phyloP scores from a whole-genome alignment of 2,329 filamentous ascomycete genomes.

The Phialophora chinensis region DNA sequence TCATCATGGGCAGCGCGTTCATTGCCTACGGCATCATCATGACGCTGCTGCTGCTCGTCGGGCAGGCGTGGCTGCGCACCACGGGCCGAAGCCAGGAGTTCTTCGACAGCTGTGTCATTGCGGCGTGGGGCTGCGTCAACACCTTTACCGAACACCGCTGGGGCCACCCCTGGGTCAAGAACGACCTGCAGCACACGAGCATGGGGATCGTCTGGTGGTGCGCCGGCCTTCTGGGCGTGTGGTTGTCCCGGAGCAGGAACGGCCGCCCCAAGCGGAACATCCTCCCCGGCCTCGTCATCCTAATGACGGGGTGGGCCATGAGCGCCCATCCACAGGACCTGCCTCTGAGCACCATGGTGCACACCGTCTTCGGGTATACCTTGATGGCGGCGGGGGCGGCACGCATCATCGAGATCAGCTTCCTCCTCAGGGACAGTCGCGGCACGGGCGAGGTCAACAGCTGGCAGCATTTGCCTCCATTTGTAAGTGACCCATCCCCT shows the following conservation, averaged over 20 bases:
- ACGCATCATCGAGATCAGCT: conserved; percentile 88
- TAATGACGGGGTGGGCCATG: conserved; percentile 96
- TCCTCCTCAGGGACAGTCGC: conserved; percentile 77
- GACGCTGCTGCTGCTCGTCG: conserved; percentile 83
- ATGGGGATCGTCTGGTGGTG: conserved; percentile 99
- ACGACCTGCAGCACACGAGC: conserved; percentile 96
- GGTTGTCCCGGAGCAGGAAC: conserved; percentile 83
- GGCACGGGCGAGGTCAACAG: conserved; percentile 73
- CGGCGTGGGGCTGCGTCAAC: conserved; percentile 94
- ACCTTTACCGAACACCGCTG: conserved; percentile 98
- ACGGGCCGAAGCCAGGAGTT: conserved; percentile 93
- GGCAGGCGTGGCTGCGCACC: conserved; percentile 82
- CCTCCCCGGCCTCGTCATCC: conserved; percentile 86
- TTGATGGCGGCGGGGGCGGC: conserved; percentile 87
- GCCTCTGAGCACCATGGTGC: conserved; percentile 83
- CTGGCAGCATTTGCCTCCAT: conserved; percentile 73
- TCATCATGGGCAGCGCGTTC: conserved; percentile 98
- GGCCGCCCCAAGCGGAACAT: conserved; percentile 90
- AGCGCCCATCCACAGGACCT: conserved; percentile 85
- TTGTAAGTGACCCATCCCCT: conserved; percentile 60
- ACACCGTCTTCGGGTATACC: conserved; percentile 90
- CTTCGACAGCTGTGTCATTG: conserved; percentile 89
- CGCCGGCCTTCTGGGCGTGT: conserved; percentile 87
- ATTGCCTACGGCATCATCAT: conserved; percentile 91
- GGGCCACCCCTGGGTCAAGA: conserved; percentile 86